These are phyloP conservation scores for Diplodia intermedia DNA, from an alignment of 2,329 filamentous ascomycete species.

Conservation along the genomic window DNA sequence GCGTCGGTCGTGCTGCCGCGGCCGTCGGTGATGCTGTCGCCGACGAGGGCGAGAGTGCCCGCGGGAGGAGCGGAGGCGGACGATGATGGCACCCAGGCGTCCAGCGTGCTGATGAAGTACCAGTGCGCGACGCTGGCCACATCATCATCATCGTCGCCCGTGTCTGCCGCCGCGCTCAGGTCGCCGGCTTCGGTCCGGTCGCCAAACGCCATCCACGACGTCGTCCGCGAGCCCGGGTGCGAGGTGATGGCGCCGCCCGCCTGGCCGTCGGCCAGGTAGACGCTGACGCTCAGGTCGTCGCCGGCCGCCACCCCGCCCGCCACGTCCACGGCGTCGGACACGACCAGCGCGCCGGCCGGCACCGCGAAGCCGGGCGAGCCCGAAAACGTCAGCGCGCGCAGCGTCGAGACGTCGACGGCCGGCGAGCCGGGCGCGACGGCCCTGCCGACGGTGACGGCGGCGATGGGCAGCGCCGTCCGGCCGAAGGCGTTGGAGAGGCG, in stretches of 20 bases:
- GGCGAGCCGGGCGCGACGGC: constrained; percentile 60
- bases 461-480: constrained; percentile 64
- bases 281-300: constrained; percentile 59
- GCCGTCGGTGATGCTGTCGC: constrained; percentile 71
- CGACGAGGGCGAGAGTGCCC: constrained; percentile 62
- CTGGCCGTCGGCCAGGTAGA: constrained; percentile 66
- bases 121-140: constrained; percentile 53
- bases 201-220: constrained; percentile 63
- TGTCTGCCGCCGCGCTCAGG: constrained; percentile 49
- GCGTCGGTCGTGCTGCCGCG: constrained; percentile 64
- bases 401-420: constrained; percentile 59
- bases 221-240: constrained; percentile 63
- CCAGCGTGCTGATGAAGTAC: constrained; percentile 63
- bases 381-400: constrained; percentile 65
- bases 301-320: background rate
- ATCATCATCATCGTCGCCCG: constrained; percentile 31
- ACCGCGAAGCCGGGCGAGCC: constrained; percentile 59
- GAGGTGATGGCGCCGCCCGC: constrained; percentile 64
- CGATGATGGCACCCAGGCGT: constrained; percentile 57
- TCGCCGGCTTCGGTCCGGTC: constrained; percentile 61
- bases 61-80: constrained; percentile 36
- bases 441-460: constrained; percentile 60
- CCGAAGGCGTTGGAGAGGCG: constrained; percentile 72
- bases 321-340: constrained; percentile 61
- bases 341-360: constrained; percentile 63